phyloP scores from a whole-genome alignment of 2,329 filamentous ascomycete species.

The Paracoccidioides lutzii region DNA sequence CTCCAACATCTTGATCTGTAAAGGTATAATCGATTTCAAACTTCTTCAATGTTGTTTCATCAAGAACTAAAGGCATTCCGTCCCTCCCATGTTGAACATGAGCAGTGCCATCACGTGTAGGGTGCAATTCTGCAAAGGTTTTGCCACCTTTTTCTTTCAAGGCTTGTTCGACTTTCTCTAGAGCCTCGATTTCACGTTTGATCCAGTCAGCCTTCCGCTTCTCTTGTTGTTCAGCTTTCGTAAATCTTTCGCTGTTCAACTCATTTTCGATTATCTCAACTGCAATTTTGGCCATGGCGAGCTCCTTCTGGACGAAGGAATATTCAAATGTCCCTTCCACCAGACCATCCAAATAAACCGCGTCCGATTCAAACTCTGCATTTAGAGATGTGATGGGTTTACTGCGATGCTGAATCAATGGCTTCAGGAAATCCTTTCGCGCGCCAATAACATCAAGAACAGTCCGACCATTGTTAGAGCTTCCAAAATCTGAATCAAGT shows the following conservation, averaged over 20 bases:
- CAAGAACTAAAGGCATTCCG: neutral
- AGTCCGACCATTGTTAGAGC: slow-evolving; percentile 31
- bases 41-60: slow-evolving; percentile 10
- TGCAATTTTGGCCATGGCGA: slow-evolving; percentile 10
- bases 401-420: slow-evolving; percentile 28
- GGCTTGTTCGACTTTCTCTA: slow-evolving; percentile 42
- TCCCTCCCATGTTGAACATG: slow-evolving; percentile 23
- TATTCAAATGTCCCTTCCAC: slow-evolving; percentile 45
- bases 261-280: slow-evolving; percentile 23
- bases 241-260: slow-evolving; percentile 7
- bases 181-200: slow-evolving; percentile 21
- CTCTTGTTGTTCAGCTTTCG: neutral
- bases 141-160: slow-evolving; percentile 51
- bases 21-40: slow-evolving; percentile 44
- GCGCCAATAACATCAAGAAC: slow-evolving; percentile 48
- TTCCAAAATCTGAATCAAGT: neutral
- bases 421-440: slow-evolving; percentile 37
- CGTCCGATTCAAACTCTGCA: slow-evolving; percentile 23
- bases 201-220: neutral
- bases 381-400: neutral
- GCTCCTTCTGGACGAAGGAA: slow-evolving; percentile 34
- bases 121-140: slow-evolving; percentile 52
- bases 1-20: slow-evolving; percentile 34
- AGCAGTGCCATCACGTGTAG: slow-evolving; percentile 13
- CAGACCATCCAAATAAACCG: slow-evolving; percentile 37